Percentiles rank a stretch among this genome's conserved stretches.
Evolutionary conservation across 805 yeast species (phyloP).

Genomic region (Blastobotrys muscicola): DNA sequence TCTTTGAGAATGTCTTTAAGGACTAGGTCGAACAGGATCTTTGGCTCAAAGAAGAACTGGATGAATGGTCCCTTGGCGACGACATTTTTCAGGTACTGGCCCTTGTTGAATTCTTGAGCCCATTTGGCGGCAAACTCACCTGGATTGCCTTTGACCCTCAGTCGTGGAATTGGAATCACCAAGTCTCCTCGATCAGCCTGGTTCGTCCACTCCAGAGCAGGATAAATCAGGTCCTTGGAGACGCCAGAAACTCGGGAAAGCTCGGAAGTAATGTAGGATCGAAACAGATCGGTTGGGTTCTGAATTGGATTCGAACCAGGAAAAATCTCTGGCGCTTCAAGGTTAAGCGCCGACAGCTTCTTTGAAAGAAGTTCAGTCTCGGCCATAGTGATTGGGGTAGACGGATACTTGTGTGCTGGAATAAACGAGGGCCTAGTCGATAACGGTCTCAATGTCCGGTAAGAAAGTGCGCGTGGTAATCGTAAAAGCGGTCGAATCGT

Average conservation of each 20-base stretch:
- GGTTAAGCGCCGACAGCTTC: slow-evolving; percentile 12
- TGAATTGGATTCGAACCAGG: slow-evolving; percentile 61
- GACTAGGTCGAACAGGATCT: slow-evolving; percentile 56
- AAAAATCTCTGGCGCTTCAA: slow-evolving; percentile 13
- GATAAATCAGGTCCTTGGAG: slow-evolving; percentile 56
- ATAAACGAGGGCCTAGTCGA: background rate
- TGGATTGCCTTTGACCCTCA: slow-evolving; percentile 74
- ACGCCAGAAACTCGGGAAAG: slow-evolving; percentile 67
- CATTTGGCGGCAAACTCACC: slow-evolving; percentile 66
- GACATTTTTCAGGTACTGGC: slow-evolving; percentile 58
- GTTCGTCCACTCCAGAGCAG: slow-evolving; percentile 81
- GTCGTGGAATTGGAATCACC: slow-evolving; percentile 83
- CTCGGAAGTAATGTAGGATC: slow-evolving; percentile 81
- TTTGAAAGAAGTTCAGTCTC: slow-evolving; percentile 8
- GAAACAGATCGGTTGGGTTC: slow-evolving; percentile 79
- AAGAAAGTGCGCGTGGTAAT: background rate
- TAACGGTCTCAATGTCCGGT: background rate
- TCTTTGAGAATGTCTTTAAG: slow-evolving; percentile 58
- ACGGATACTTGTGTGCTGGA: slow-evolving; percentile 2
- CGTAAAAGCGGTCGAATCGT: background rate
- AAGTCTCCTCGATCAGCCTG: slow-evolving; percentile 88
- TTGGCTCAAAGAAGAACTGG: slow-evolving; percentile 74
- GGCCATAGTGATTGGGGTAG: slow-evolving; percentile 13
- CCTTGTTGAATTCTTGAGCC: slow-evolving; percentile 68
- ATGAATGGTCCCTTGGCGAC: slow-evolving; percentile 82